Percentiles rank a stretch among this genome's conserved stretches.
Evolutionary conservation across 495 filamentous ascomycete genomes (phyloP).

Genomic region (Aspergillus heteromorphus): DNA sequence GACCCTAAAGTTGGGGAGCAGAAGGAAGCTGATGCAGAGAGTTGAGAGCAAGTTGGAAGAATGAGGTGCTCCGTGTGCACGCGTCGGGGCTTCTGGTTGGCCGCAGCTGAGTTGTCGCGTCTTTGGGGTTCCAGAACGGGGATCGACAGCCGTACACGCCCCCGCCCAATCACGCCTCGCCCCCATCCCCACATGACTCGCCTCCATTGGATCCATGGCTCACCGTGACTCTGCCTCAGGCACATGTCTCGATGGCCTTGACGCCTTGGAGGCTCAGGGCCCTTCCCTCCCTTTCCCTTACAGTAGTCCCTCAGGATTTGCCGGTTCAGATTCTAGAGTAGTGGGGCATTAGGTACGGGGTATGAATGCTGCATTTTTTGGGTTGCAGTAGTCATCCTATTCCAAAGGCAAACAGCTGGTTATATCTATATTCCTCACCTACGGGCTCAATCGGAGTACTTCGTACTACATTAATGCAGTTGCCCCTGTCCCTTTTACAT

Average conservation of each 20-base stretch:
- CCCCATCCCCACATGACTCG: neutral
- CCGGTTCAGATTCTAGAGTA: neutral
- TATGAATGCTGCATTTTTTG: too few species aligned
- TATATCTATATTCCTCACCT: too few species aligned
- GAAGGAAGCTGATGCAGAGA: slow-evolving; percentile 5
- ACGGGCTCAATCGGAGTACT: too few species aligned
- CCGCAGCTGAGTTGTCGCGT: neutral
- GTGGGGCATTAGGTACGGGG: too few species aligned
- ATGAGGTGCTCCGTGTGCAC: slow-evolving; percentile 15
- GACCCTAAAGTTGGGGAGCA: slow-evolving; percentile 11
- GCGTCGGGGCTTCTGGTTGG: slow-evolving; percentile 14
- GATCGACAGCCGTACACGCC: neutral
- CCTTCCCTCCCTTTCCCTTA: neutral
- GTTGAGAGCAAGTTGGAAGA: slow-evolving; percentile 15
- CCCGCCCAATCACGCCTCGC: neutral
- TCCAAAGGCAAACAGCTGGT: too few species aligned
- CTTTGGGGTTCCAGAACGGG: slow-evolving; percentile 4
- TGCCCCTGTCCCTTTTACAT: too few species aligned
- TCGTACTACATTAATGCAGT: too few species aligned
- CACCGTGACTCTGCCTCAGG: neutral
- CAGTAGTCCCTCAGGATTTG: neutral
- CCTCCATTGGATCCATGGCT: neutral
- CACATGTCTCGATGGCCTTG: neutral
- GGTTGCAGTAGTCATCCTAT: too few species aligned
- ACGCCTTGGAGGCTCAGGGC: neutral